Evolutionary conservation across 106 monocot species (phyloP).

Genomic region (Agapanthus africanus): DNA sequence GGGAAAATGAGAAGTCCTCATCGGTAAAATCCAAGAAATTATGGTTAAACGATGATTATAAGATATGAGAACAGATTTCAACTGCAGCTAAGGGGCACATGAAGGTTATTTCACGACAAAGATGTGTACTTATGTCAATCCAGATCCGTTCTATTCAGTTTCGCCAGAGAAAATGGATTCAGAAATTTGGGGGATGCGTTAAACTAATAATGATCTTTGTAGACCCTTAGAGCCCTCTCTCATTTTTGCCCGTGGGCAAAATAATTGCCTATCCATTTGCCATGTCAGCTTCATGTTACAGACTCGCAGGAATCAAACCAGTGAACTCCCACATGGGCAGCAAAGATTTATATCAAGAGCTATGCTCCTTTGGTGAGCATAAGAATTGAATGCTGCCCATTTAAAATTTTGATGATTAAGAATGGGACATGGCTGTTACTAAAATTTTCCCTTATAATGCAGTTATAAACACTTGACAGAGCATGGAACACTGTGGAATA

Average conservation of each 20-base stretch:
- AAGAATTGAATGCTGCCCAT: too few relatives aligned
- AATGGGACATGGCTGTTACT: neutral
- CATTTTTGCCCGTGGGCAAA: neutral
- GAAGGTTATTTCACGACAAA: neutral
- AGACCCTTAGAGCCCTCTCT: neutral
- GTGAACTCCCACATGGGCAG: too few relatives aligned
- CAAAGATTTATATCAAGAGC: neutral
- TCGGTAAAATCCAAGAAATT: neutral
- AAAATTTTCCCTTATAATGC: neutral
- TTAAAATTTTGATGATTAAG: neutral
- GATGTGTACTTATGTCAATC: neutral
- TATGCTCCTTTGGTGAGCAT: too few relatives aligned
- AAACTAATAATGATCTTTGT: neutral
- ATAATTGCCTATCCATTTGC: neutral
- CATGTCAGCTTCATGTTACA: too few relatives aligned
- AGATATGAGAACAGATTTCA: neutral
- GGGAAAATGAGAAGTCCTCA: slow-evolving; percentile 1
- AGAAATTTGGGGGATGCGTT: neutral
- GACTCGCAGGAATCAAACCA: too few relatives aligned
- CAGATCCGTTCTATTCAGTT: neutral
- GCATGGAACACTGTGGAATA: neutral
- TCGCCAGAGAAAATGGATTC: neutral
- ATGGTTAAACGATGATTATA: neutral
- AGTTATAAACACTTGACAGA: neutral
- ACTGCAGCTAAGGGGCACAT: neutral